Evolutionary conservation across 331 rosid genomes (phyloP), one percentile per base, ranked within the genome.

Genomic region (Malus hybrid): DNA sequence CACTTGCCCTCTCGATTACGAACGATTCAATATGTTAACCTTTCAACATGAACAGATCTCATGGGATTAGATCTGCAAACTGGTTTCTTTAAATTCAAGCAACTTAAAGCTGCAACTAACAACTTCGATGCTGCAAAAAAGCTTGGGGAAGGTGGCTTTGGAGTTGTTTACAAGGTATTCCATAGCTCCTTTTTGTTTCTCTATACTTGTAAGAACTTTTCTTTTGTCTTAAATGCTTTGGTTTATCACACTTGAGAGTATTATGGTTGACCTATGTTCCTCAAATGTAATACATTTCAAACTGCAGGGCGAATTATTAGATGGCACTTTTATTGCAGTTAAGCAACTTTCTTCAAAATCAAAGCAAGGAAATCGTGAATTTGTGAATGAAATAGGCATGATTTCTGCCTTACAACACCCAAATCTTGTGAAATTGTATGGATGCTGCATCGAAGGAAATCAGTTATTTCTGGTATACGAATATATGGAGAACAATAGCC

Each of bases 321-420:
- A 86, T 70, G 90, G 90, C n/a, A 81, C 84, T 16, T n/a, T 73
- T 11, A 82, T 86, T 79, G 90, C 90, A 10, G 85, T 83, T 61
- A 86, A 86, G 73, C 85, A 86, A 61, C 79, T 86, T 76, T 86
- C 89, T 22, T 76, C 89, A 13, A 86, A 81, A 73, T 86, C 85
- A 10, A 81, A 65, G 73, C 89, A 83, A 59, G 89, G 89, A 73
- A 83, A 86, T 70, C 89, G 75, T 0, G 89, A 86, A 79, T 86
- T 86, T 20, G 65, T 83, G 36, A 86, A 84, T 18, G 85, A 86
- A 80, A 86, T 86, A 55, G 89, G 89, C 63, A 65, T 78, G 84
- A 86, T 83, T 44, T 83, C 89, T 76, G 80, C 86, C 42, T 62
- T 83, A 73, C 86, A 81, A 64, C 87, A 86, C 73, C 90, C 86